Evolutionary conservation across 1,284 basidiomycete species (phyloP), one percentile per base, ranked within the genome.

Genomic region (Phylloporus sp.): DNA sequence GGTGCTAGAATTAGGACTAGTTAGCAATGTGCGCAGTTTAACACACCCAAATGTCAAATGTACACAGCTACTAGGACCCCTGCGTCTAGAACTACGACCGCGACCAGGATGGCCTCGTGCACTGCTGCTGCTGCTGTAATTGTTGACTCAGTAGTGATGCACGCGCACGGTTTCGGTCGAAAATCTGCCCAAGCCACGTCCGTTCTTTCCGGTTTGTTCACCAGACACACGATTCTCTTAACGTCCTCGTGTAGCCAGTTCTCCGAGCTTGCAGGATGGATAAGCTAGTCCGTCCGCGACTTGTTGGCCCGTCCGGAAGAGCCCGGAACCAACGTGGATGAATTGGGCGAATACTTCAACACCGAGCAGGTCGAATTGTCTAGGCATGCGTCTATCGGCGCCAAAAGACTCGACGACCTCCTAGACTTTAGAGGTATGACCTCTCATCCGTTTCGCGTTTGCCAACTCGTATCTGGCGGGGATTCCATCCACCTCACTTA

Each of bases 61-160:
- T n/a, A n/a, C n/a, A n/a, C n/a, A n/a, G n/a, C n/a, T n/a, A n/a
- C n/a, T n/a, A n/a, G n/a, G n/a, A n/a, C n/a, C n/a, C n/a, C n/a
- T n/a, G n/a, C n/a, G n/a, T n/a, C n/a, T n/a, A n/a, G n/a, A n/a
- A n/a, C n/a, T n/a, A n/a, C n/a, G n/a, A n/a, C n/a, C n/a, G n/a
- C n/a, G n/a, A n/a, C n/a, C n/a, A n/a, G n/a, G n/a, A 92, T 68
- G 69, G n/a, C n/a, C n/a, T n/a, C n/a, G n/a, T n/a, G n/a, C n/a
- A n/a, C n/a, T n/a, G n/a, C n/a, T n/a, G n/a, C n/a, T n/a, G n/a
- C n/a, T n/a, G n/a, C n/a, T n/a, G n/a, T n/a, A n/a, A n/a, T n/a
- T n/a, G n/a, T n/a, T n/a, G n/a, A n/a, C n/a, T n/a, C n/a, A n/a
- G 84, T 87, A 63, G 89, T 89, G 24, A 81, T 93, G 15, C 91